phyloP scores from a whole-genome alignment of 2,329 filamentous ascomycete genomes.

The Dichotomopilus funicola region DNA sequence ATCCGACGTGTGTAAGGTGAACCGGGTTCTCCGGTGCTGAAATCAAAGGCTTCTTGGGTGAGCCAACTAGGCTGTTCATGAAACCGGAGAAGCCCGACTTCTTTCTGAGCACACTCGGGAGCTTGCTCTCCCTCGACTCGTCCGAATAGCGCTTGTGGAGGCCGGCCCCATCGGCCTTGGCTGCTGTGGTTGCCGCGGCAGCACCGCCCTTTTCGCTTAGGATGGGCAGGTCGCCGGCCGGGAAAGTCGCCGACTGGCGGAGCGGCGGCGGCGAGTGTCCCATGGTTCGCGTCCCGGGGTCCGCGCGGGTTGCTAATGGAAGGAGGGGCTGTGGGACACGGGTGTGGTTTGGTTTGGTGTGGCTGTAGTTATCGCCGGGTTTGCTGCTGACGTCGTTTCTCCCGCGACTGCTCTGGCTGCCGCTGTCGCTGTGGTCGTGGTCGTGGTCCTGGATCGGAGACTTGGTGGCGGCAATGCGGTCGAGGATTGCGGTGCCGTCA shows the following conservation, averaged over 20 bases:
- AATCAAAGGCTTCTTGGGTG: slow-evolving; percentile 84
- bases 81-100: slow-evolving; percentile 86
- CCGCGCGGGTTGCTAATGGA: slow-evolving; percentile 38
- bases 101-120: slow-evolving; percentile 59
- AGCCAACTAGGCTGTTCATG: slow-evolving; percentile 75
- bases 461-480: slow-evolving; percentile 51
- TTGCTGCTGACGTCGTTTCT: slow-evolving; percentile 1
- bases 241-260: slow-evolving; percentile 61
- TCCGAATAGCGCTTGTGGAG: slow-evolving; percentile 71
- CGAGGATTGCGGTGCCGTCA: slow-evolving; percentile 56
- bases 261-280: slow-evolving; percentile 48
- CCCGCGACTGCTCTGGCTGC: neutral
- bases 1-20: slow-evolving; percentile 95
- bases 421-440: slow-evolving; percentile 1
- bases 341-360: slow-evolving; percentile 13
- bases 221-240: slow-evolving; percentile 44
- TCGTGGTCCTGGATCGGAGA: slow-evolving; percentile 24
- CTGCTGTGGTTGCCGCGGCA: neutral
- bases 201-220: slow-evolving; percentile 41
- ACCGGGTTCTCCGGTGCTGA: slow-evolving; percentile 97
- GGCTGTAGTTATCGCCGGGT: neutral
- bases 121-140: slow-evolving; percentile 60
- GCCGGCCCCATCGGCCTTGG: slow-evolving; percentile 40
- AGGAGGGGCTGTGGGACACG: slow-evolving; percentile 28
- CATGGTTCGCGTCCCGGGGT: slow-evolving; percentile 47